Evolutionary conservation across 805 yeast genomes (phyloP), one percentile per base, ranked within the genome.

Genomic region (Trichomonascus vanleenenianus): DNA sequence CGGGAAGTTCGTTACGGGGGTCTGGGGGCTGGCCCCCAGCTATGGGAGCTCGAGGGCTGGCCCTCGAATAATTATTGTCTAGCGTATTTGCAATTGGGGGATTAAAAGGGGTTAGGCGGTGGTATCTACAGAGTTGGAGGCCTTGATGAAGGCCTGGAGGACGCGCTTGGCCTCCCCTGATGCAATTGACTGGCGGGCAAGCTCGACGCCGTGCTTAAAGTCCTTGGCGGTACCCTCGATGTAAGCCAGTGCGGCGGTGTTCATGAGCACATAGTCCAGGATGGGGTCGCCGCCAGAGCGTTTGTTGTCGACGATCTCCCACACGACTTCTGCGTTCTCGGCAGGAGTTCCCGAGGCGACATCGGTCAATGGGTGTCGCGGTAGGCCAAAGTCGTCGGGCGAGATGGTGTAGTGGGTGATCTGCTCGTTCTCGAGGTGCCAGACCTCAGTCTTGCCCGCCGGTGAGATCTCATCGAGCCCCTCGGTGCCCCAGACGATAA

Each of bases 381-480:
- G 74, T 37, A 93, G 69, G 1, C 88, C 95, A 57, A 93, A 93
- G 65, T 88, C 94, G 18, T 66, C 60, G 1, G 98, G 97, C 8
- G 53, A 36, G 8, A 67, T 32, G 18, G 43, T 40, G 22, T 51
- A 52, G 43, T 64, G 62, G 30, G 55, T 45, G 41, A 67, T 64
- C 11, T 47, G 32, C 14, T 62, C 65, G 39, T 61, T 53, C 56
- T 32, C 72, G 70, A 83, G 75, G 43, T 73, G 69, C 99, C 99
- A 93, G 50, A 82, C 78, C 46, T 77, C 76, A 2, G 96, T 83
- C 45, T 69, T 64, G 0, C 97, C 97, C 27, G 82, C 77, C 2
- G 97, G 96, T 1, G 96, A 83, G 31, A 93, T 84, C 66, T 93
- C 98, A 60, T 93, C 99, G 27, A 93, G 69, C 0, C 96, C 96